Evolutionary conservation across 805 yeast species (phyloP).

Genomic region (Wickerhamiella musiphila): DNA sequence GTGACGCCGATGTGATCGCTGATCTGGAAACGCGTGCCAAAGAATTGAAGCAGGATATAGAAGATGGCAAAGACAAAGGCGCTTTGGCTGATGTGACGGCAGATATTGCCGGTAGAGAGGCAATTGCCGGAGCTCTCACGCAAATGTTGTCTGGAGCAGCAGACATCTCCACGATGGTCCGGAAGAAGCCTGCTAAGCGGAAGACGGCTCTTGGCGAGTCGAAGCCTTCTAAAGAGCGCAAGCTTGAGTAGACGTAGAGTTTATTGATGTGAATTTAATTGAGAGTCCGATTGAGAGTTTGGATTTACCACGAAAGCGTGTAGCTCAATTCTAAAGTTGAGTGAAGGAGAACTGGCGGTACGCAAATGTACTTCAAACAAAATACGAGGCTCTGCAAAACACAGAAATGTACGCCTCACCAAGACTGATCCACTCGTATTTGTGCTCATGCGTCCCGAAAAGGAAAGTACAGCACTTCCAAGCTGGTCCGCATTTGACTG

Average conservation of each 20-base stretch:
- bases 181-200: slow-evolving; percentile 10
- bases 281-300: no score
- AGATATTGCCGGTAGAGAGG: slow-evolving; percentile 12
- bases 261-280: no score
- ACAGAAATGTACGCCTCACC: no score
- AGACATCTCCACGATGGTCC: slow-evolving; percentile 18
- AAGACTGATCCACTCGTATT: no score
- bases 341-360: no score
- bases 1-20: slow-evolving; percentile 19
- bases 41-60: slow-evolving; percentile 11
- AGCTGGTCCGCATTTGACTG: no score
- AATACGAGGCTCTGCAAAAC: no score
- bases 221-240: background rate
- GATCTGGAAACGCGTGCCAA: slow-evolving; percentile 16
- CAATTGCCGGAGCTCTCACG: slow-evolving; percentile 9
- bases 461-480: no score
- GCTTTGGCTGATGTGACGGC: slow-evolving; percentile 8
- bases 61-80: slow-evolving; percentile 4
- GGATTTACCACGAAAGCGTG: no score
- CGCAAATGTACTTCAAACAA: no score
- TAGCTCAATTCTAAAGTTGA: no score
- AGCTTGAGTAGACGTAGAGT: background rate
- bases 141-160: slow-evolving; percentile 14
- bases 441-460: no score
- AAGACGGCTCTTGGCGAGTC: background rate